Conservation (phyloP, 305 asterid genomes). For the Fraxinus angustifolia region DNA sequence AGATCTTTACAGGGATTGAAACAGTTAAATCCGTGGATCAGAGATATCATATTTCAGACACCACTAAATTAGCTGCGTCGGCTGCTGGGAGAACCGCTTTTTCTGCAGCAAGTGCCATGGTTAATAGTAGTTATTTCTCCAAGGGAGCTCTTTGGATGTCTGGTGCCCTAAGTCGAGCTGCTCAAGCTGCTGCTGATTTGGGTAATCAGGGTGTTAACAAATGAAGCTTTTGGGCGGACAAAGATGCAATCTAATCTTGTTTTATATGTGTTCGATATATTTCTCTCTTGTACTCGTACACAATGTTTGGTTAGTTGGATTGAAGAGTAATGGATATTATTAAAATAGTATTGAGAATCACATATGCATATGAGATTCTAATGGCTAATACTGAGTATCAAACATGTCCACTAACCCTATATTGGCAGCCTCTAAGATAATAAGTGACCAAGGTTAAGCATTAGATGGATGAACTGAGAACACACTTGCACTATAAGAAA, state of each 20-base stretch:
- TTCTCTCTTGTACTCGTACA: not conserved
- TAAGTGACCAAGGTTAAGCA: not conserved
- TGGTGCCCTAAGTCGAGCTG: constrained; percentile 67
- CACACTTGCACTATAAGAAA: not conserved
- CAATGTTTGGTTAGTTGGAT: not conserved
- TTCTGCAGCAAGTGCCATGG: constrained; percentile 72
- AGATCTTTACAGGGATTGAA: constrained; percentile 73
- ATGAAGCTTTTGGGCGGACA: constrained; percentile 3
- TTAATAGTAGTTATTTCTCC: constrained; percentile 71
- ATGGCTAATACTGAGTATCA: too few species aligned
- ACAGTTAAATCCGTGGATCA: constrained; percentile 56
- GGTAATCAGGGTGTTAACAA: constrained; percentile 47
- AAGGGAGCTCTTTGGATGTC: constrained; percentile 85
- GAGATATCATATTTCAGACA: constrained; percentile 54
- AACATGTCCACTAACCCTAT: too few species aligned
- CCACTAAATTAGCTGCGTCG: constrained; percentile 62
- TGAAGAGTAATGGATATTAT: not conserved
- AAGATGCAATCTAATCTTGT: not conserved
- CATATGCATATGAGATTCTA: too few species aligned
- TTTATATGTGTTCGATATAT: not conserved
- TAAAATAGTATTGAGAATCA: too few species aligned
- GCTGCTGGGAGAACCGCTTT: constrained; percentile 76
- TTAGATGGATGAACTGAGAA: not conserved
- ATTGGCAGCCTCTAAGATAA: not conserved
- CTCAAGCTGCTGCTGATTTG: constrained; percentile 74